Evolutionary conservation across 2,329 filamentous ascomycete species (phyloP).

Genomic region (Aspergillus spinulosporus): DNA sequence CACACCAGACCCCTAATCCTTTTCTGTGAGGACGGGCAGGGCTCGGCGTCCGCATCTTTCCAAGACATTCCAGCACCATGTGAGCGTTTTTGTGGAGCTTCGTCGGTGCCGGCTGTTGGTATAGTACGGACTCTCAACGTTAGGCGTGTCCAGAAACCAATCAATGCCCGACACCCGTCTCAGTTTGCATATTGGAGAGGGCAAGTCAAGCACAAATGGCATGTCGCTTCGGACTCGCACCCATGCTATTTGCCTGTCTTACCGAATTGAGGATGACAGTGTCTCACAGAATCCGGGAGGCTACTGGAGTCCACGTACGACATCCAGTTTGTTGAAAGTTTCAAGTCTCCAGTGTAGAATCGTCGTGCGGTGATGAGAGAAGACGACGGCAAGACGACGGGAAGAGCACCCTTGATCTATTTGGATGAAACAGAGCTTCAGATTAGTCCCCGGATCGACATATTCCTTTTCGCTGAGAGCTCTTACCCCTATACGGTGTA

Average conservation of each 20-base stretch:
- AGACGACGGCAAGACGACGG: neutral
- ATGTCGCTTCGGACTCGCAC: neutral
- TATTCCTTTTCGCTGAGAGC: slow-evolving; percentile 5
- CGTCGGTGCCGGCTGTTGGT: neutral
- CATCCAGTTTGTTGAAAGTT: neutral
- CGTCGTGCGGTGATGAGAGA: neutral
- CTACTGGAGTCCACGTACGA: neutral
- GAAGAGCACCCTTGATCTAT: neutral
- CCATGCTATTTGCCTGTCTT: neutral
- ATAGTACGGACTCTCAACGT: neutral
- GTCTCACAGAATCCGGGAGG: neutral
- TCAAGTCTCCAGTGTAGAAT: neutral
- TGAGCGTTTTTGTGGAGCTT: slow-evolving; percentile 14
- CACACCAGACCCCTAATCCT: slow-evolving; percentile 16
- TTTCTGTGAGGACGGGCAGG: neutral
- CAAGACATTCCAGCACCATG: slow-evolving; percentile 21
- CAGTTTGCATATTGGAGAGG: slow-evolving; percentile 2
- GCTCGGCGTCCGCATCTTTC: neutral
- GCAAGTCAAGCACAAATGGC: neutral
- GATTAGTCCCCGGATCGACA: slow-evolving; percentile 22
- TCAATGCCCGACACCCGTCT: slow-evolving; percentile 3
- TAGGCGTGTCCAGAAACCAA: neutral
- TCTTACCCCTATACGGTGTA: neutral
- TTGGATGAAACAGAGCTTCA: slow-evolving; percentile 8
- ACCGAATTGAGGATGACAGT: neutral